Conservation (phyloP, 495 filamentous ascomycete species). For the Tuber aestivum region DNA sequence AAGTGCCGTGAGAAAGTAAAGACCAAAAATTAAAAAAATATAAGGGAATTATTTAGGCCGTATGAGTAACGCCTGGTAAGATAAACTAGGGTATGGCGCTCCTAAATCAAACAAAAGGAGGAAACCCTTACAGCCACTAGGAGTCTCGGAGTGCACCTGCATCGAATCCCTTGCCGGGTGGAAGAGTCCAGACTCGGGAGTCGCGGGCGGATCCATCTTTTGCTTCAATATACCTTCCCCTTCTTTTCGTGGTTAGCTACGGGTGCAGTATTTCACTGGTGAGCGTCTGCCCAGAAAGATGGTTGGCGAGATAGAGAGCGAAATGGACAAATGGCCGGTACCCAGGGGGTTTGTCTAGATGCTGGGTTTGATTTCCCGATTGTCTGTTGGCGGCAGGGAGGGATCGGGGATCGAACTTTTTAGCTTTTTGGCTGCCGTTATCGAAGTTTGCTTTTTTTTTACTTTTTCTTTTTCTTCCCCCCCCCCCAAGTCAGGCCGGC, state of each 20-base stretch:
- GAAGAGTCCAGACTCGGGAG: conserved; percentile 31
- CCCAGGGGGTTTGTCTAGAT: background rate
- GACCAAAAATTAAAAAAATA: background rate
- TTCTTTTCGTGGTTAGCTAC: background rate
- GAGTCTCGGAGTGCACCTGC: conserved; percentile 27
- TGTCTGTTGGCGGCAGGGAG: conserved; percentile 17
- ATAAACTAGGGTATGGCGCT: background rate
- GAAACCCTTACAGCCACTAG: conserved; percentile 35
- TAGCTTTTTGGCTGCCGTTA: background rate
- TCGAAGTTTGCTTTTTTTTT: background rate
- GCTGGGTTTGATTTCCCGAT: background rate
- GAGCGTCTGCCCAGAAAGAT: background rate
- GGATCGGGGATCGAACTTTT: conserved; percentile 10
- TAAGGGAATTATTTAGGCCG: background rate
- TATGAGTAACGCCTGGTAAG: background rate
- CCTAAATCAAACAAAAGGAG: background rate
- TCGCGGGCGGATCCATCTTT: conserved; percentile 30
- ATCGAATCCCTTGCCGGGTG: conserved; percentile 23
- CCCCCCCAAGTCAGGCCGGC: background rate
- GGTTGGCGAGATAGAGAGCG: background rate
- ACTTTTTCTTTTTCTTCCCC: background rate
- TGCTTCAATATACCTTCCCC: background rate
- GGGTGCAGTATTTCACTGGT: background rate
- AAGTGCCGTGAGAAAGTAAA: background rate
- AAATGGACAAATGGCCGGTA: background rate